Evolutionary conservation across 441 rosid species (phyloP).

Genomic region (Omphalea diandra): DNA sequence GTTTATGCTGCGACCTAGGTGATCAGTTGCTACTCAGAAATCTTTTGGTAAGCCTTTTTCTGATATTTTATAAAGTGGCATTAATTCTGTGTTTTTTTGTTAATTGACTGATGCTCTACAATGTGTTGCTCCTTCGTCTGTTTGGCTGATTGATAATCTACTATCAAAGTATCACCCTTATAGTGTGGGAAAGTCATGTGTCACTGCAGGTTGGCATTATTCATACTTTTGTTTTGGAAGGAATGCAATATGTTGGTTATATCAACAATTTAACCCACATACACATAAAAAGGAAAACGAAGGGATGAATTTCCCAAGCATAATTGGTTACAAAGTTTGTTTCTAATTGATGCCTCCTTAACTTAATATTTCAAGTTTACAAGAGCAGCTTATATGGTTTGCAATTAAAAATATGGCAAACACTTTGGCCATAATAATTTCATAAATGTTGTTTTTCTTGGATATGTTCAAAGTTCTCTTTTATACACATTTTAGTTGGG

Average conservation of each 20-base stretch:
- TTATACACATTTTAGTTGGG: background rate
- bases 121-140: too few relatives aligned
- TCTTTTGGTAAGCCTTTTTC: constrained; percentile 68
- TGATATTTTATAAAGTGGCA: constrained; percentile 14
- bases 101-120: background rate
- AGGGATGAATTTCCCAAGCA: too few relatives aligned
- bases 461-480: background rate
- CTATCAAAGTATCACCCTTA: too few relatives aligned
- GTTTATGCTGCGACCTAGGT: constrained; percentile 78
- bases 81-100: constrained; percentile 6
- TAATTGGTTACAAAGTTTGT: too few relatives aligned
- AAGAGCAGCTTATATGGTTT: background rate
- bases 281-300: too few relatives aligned
- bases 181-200: too few relatives aligned
- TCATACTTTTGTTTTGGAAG: too few relatives aligned
- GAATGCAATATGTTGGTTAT: too few relatives aligned
- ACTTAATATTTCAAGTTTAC: background rate
- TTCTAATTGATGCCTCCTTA: background rate
- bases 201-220: too few relatives aligned
- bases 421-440: background rate
- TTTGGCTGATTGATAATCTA: too few relatives aligned
- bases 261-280: too few relatives aligned
- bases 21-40: constrained; percentile 67
- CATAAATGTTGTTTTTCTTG: background rate
- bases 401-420: background rate